Evolutionary conservation across 1,139 yeast species (phyloP), one percentile per base, ranked within the genome.

Genomic region (Meyerozyma carpophila): DNA sequence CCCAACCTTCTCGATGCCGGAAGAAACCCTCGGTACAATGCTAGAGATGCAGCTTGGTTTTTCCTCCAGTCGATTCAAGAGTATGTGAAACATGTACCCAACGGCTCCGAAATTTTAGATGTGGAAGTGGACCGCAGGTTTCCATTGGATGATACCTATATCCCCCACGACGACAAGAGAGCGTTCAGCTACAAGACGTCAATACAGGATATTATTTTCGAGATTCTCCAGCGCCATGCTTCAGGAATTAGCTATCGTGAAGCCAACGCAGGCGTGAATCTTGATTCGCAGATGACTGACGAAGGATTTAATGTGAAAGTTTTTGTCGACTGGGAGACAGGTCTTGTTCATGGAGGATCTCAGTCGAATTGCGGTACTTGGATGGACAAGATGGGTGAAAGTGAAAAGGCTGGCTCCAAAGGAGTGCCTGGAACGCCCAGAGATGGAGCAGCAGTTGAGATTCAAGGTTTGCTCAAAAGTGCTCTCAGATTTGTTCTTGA

Each of bases 381-480:
- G 98, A 93, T 91, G 97, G 98, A 93, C 65, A 93, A 93, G 68
- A 93, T 93, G 98, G 98, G 98, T 18, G 98, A 93, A 66, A 87
- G 96, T 58, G 80, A 66, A 42, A 70, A 65, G 47, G 97, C 98
- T 0, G 85, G 87, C 1, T 84, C 82, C 47, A 85, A 83, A 56
- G 98, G 98, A 13, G 72, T 79, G 36, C 98, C 98, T 1, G 98
- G 98, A 2, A 93, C 98, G 0, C 98, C 98, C 32, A 78, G 98
- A 61, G 96, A 91, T 63, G 98, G 98, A 37, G 96, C 97, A 2
- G 97, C 96, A 1, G 75, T 93, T 46, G 98, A 93, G 63, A 84
- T 93, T 47, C 90, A 81, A 56, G 98, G 98, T 0, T 69, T 93
- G 50, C 68, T 93, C 57, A 91, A 91, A 66, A 85, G 95, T 61